These are phyloP conservation scores for Camelina neglecta DNA, from an alignment of 345 rosid genomes.

Conservation along the genomic window DNA sequence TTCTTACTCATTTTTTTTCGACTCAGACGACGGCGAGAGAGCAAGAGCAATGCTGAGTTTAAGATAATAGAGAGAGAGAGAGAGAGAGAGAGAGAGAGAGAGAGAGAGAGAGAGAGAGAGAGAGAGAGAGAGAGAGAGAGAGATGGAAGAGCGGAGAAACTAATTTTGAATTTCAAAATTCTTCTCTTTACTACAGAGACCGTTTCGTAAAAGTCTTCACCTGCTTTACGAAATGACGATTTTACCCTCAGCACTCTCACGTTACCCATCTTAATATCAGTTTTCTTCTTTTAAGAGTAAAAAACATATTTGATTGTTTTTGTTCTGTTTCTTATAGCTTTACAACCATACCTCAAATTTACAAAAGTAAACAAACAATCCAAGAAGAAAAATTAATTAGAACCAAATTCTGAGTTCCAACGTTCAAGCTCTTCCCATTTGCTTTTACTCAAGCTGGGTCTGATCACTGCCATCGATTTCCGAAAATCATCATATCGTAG, in stretches of 20 bases:
- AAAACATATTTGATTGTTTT: not conserved
- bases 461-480: conserved; percentile 82
- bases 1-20: conserved; percentile 34
- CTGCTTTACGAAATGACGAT: not conserved
- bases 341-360: conserved; percentile 31
- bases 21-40: not conserved
- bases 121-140: not conserved
- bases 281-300: not conserved
- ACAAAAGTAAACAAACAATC: conserved; percentile 25
- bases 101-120: too few relatives aligned
- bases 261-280: not conserved
- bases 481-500: conserved; percentile 75
- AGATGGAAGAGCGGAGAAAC: conserved; percentile 3
- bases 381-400: conserved; percentile 47
- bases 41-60: not conserved
- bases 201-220: too few relatives aligned
- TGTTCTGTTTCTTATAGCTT: not conserved
- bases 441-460: conserved; percentile 89
- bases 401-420: conserved; percentile 92
- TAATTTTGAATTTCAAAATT: not conserved
- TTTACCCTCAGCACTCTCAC: not conserved
- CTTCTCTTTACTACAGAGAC: not conserved
- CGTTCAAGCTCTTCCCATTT: conserved; percentile 92
- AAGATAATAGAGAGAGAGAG: not conserved
- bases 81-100: too few relatives aligned